Evolutionary conservation across 805 yeast genomes (phyloP).

Genomic region (Lipomyces orientalis): DNA sequence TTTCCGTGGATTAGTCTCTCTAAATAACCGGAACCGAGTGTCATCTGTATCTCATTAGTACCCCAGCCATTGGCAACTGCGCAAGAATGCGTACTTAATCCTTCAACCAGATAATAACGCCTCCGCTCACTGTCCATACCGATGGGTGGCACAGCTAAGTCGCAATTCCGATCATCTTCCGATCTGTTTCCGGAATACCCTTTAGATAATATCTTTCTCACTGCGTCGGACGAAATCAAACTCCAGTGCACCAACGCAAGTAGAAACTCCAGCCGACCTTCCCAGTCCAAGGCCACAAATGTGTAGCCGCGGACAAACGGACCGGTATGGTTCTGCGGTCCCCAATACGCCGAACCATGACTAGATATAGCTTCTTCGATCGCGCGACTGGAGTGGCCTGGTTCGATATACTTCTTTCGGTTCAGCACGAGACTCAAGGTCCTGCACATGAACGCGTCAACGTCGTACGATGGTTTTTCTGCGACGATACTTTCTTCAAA

Average conservation of each 20-base stretch:
- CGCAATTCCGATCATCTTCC: constrained; percentile 27
- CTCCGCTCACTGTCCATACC: constrained; percentile 39
- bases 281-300: constrained; percentile 44
- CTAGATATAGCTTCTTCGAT: constrained; percentile 47
- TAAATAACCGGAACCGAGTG: constrained; percentile 46
- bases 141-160: constrained; percentile 33
- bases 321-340: constrained; percentile 20
- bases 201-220: constrained; percentile 29
- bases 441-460: constrained; percentile 45
- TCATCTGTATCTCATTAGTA: constrained; percentile 38
- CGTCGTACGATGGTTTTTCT: constrained; percentile 38
- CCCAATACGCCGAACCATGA: constrained; percentile 41
- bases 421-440: constrained; percentile 47
- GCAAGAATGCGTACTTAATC: constrained; percentile 24
- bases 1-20: constrained; percentile 43
- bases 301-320: constrained; percentile 38
- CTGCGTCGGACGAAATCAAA: constrained; percentile 43
- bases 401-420: constrained; percentile 50
- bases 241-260: constrained; percentile 46
- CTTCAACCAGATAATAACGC: constrained; percentile 41
- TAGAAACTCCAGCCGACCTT: constrained; percentile 44
- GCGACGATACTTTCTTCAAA: constrained; percentile 47
- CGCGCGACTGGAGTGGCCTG: constrained; percentile 46
- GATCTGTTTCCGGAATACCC: constrained; percentile 19
- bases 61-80: neutral